phyloP scores from a whole-genome alignment of 2,329 filamentous ascomycete species.

The Beauveria bassiana region DNA sequence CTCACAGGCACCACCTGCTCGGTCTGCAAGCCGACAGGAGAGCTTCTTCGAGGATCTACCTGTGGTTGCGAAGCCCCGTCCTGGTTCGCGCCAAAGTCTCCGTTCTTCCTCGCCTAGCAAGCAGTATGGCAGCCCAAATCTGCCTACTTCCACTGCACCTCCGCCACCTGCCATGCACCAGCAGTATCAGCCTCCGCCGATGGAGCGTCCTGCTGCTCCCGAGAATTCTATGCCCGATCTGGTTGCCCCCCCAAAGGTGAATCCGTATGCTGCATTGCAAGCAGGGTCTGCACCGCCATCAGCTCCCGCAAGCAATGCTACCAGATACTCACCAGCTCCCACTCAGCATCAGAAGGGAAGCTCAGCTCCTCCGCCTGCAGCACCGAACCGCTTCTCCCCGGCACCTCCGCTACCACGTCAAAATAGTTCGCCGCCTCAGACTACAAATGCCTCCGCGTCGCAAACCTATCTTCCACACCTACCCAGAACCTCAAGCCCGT shows the following conservation, averaged over 20 bases:
- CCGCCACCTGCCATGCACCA: background rate
- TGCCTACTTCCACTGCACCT: background rate
- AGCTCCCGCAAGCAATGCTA: constrained; percentile 27
- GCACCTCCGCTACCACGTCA: constrained; percentile 34
- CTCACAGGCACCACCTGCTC: constrained; percentile 26
- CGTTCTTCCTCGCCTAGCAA: constrained; percentile 36
- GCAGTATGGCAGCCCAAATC: constrained; percentile 13
- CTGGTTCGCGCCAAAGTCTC: constrained; percentile 46
- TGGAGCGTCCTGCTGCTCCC: constrained; percentile 23
- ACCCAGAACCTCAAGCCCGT: constrained; percentile 57
- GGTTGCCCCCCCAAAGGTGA: constrained; percentile 45
- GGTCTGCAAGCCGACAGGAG: constrained; percentile 41
- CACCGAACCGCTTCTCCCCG: constrained; percentile 46
- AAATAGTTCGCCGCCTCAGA: constrained; percentile 33
- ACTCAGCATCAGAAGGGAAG: constrained; percentile 31
- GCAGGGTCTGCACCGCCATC: constrained; percentile 26
- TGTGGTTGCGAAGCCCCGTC: constrained; percentile 51
- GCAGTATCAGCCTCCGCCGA: background rate
- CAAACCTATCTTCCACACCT: constrained; percentile 48
- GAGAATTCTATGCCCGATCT: constrained; percentile 31
- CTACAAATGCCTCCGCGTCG: constrained; percentile 27
- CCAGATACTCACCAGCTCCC: constrained; percentile 57
- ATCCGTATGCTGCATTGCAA: constrained; percentile 44
- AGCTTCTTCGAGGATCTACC: constrained; percentile 77
- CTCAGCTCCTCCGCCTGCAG: constrained; percentile 30